Evolutionary conservation across 2,329 filamentous ascomycete genomes (phyloP).

Genomic region (Sporothrix mexicana): DNA sequence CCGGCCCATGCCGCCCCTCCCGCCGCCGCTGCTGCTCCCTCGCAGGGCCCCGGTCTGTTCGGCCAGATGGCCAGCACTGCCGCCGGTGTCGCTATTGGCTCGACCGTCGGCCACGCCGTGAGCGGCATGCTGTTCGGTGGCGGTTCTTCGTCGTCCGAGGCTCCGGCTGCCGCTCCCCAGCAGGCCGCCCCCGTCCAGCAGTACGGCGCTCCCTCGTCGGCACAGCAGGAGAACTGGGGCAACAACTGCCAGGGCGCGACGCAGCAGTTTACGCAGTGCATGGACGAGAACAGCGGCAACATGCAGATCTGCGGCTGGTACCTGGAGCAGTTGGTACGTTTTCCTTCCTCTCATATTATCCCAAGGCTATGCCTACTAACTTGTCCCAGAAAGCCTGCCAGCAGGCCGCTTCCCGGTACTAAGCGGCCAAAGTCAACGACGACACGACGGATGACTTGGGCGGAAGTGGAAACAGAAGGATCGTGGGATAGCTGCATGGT

Average conservation of each 20-base stretch:
- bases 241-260: slow-evolving; percentile 80
- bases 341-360: no score
- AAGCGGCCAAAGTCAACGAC: slow-evolving; percentile 41
- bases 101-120: slow-evolving; percentile 92
- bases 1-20: slow-evolving; percentile 58
- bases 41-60: slow-evolving; percentile 82
- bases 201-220: slow-evolving; percentile 30
- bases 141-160: slow-evolving; percentile 61
- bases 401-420: slow-evolving; percentile 75
- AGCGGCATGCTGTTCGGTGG: slow-evolving; percentile 85
- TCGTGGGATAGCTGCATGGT: neutral
- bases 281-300: slow-evolving; percentile 93
- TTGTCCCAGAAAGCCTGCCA: slow-evolving; percentile 75
- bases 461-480: neutral
- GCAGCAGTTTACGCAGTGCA: slow-evolving; percentile 88
- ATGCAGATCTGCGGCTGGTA: slow-evolving; percentile 98
- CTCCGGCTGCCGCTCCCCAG: slow-evolving; percentile 51
- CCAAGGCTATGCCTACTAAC: slow-evolving; percentile 18
- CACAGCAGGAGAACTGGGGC: slow-evolving; percentile 60
- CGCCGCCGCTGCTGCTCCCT: slow-evolving; percentile 51
- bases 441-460: neutral
- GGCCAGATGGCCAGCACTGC: slow-evolving; percentile 98
- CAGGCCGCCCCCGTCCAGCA: slow-evolving; percentile 58
- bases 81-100: slow-evolving; percentile 95
- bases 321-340: slow-evolving; percentile 78